phyloP scores from a whole-genome alignment of 2,329 filamentous ascomycete species.

The Diplocarpon rosae region DNA sequence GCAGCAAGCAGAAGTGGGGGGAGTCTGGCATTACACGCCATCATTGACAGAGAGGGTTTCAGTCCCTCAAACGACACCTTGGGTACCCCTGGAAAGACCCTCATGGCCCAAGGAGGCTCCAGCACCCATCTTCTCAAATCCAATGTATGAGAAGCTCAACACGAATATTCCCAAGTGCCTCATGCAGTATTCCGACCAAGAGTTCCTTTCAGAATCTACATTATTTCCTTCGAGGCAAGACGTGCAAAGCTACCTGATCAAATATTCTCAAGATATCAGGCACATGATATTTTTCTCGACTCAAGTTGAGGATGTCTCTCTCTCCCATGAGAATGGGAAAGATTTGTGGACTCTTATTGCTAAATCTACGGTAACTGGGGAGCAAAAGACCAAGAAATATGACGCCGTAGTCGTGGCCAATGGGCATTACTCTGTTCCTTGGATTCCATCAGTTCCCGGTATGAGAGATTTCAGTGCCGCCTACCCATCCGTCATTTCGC shows the following conservation, averaged over 20 bases:
- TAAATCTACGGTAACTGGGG: constrained; percentile 20
- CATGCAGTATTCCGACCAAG: constrained; percentile 68
- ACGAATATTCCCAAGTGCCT: constrained; percentile 76
- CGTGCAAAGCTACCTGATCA: constrained; percentile 63
- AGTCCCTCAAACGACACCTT: constrained; percentile 60
- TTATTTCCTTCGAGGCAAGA: constrained; percentile 64
- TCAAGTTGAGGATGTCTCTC: constrained; percentile 51
- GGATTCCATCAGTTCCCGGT: constrained; percentile 51
- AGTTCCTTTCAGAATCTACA: constrained; percentile 52
- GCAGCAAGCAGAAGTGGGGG: constrained; percentile 65
- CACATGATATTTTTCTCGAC: constrained; percentile 59
- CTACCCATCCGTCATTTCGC: constrained; percentile 51
- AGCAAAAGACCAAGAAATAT: constrained; percentile 29
- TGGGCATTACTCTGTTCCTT: constrained; percentile 63
- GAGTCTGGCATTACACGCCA: constrained; percentile 71
- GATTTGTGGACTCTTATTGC: constrained; percentile 45
- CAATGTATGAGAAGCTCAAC: constrained; percentile 72
- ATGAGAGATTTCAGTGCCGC: constrained; percentile 46
- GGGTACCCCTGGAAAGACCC: constrained; percentile 52
- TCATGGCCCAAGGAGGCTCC: constrained; percentile 33
- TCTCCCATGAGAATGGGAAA: constrained; percentile 17
- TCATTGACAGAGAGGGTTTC: constrained; percentile 34
- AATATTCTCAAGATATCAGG: constrained; percentile 54
- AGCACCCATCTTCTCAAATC: constrained; percentile 57
- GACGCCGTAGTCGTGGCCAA: constrained; percentile 68